Conservation (phyloP, 164 flowering plant genomes). For the Annona squamosa region DNA sequence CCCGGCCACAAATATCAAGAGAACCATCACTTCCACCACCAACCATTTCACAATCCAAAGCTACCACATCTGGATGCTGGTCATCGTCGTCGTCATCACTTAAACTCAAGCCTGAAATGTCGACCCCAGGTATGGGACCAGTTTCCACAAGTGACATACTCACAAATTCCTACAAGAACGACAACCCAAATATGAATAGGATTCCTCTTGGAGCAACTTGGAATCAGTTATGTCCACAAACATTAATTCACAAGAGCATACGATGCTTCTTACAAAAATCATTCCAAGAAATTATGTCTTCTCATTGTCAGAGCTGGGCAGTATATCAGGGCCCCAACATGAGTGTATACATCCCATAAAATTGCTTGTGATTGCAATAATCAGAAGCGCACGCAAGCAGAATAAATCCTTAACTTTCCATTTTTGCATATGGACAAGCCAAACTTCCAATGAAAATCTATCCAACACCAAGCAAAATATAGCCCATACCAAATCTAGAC, state of each 20-base stretch:
- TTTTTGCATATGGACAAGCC: background rate
- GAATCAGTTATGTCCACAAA: background rate
- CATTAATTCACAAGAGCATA: background rate
- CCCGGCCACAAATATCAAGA: slow-evolving; percentile 65
- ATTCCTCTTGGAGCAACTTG: background rate
- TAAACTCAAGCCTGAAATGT: slow-evolving; percentile 11
- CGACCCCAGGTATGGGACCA: slow-evolving; percentile 14
- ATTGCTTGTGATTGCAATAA: no score
- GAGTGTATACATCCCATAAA: no score
- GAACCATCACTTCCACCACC: slow-evolving; percentile 77
- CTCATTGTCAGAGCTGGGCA: no score
- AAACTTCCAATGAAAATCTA: background rate
- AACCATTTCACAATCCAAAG: slow-evolving; percentile 77
- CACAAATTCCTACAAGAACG: slow-evolving; percentile 22
- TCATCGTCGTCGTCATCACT: slow-evolving; percentile 1
- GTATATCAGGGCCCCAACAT: no score
- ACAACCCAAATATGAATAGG: background rate
- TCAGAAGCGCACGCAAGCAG: no score
- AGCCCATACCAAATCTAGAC: background rate
- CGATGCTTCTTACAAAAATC: no score
- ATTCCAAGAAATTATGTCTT: no score
- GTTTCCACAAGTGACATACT: background rate
- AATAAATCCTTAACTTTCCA: background rate
- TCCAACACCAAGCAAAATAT: background rate
- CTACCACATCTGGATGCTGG: slow-evolving; percentile 30